Evolutionary conservation across 192 early-diverging fungal genomes (phyloP).

Genomic region (Coemansia asiatica): DNA sequence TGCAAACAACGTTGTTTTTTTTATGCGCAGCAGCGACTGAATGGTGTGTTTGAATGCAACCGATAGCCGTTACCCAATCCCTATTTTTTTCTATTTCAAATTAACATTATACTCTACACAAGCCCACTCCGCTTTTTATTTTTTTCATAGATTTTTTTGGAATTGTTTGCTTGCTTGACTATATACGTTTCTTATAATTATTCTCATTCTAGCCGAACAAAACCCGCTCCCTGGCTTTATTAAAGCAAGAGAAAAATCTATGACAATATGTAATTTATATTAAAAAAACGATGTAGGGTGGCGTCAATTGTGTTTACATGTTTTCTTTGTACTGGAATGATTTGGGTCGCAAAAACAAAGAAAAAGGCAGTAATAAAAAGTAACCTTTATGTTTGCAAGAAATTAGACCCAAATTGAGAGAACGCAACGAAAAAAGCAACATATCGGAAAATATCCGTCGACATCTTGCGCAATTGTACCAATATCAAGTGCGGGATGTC

Average conservation of each 20-base stretch:
- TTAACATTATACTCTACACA: background rate
- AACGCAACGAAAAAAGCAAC: background rate
- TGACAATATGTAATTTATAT: no score
- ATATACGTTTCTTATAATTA: background rate
- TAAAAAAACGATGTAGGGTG: background rate
- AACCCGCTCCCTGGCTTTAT: background rate
- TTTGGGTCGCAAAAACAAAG: background rate
- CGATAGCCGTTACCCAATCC: background rate
- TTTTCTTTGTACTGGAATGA: background rate
- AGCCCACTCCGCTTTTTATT: background rate
- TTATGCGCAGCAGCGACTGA: background rate
- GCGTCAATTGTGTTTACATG: background rate
- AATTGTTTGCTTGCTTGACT: background rate
- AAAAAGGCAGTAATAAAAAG: background rate
- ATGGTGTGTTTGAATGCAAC: background rate
- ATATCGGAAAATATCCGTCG: slow-evolving; percentile 1
- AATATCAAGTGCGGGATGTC: background rate
- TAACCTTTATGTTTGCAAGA: no score
- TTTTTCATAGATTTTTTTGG: no score
- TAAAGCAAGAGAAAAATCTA: background rate
- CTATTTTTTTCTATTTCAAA: background rate
- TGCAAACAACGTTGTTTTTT: slow-evolving; percentile 11
- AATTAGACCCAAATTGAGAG: background rate
- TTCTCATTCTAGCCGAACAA: background rate
- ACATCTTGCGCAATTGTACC: background rate